These are phyloP conservation scores for Cyberlindnera euphorbiae DNA, from an alignment of 805 yeast genomes.

Conservation along the genomic window DNA sequence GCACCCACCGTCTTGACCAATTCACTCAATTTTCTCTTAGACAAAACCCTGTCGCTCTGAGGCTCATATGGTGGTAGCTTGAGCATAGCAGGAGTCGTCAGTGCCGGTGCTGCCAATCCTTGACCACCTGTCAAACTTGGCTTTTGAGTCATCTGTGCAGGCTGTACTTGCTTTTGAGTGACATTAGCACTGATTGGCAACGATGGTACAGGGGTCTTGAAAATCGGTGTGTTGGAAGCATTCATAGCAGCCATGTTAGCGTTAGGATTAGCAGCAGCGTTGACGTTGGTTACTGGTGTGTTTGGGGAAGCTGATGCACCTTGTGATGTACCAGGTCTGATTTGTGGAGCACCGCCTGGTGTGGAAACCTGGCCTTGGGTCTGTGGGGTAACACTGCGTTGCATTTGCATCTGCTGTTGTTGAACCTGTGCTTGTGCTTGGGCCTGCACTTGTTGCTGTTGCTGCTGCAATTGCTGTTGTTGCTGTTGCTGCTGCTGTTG, in stretches of 20 bases:
- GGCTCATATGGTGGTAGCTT: constrained; percentile 80
- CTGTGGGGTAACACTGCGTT: constrained; percentile 7
- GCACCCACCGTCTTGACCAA: constrained; percentile 77
- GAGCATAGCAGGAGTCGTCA: constrained; percentile 70
- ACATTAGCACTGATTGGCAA: constrained; percentile 68
- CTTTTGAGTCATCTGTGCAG: constrained; percentile 64
- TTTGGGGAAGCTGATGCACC: constrained; percentile 27
- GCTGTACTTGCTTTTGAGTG: constrained; percentile 57
- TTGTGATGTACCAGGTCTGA: no score
- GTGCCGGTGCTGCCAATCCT: constrained; percentile 63
- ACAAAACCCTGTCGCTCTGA: constrained; percentile 75
- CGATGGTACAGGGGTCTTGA: constrained; percentile 48
- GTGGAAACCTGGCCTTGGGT: constrained; percentile 8
- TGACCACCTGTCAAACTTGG: constrained; percentile 85
- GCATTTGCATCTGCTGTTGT: constrained; percentile 9
- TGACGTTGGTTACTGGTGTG: constrained; percentile 42
- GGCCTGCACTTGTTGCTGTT: constrained; percentile 13
- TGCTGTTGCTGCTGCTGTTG: constrained; percentile 14
- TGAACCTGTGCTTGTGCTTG: constrained; percentile 13
- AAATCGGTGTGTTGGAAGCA: constrained; percentile 27
- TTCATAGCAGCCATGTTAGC: constrained; percentile 23
- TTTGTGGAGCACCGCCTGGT: no score
- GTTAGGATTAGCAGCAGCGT: constrained; percentile 43
- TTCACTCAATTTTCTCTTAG: constrained; percentile 86
- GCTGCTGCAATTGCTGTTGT: constrained; percentile 9